Conservation (phyloP, 2,329 filamentous ascomycete species). For the Hansfordia pulvinata region DNA sequence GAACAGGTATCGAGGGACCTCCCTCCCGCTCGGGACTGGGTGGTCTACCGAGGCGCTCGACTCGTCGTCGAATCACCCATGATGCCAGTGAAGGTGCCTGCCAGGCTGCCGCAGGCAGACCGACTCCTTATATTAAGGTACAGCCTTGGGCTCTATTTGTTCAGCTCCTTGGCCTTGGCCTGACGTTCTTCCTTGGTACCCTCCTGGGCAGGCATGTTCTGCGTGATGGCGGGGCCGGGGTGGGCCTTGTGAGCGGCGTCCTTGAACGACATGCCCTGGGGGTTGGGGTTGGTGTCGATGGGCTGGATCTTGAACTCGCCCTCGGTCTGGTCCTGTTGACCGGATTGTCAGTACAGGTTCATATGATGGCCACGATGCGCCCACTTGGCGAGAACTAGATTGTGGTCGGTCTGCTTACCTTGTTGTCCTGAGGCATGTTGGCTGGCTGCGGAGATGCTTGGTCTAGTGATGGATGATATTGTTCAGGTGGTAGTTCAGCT, state of each 20-base stretch:
- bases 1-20: too few relatives aligned
- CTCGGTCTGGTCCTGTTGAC: slow-evolving; percentile 12
- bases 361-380: slow-evolving; percentile 6
- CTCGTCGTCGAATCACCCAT: too few relatives aligned
- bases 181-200: slow-evolving; percentile 56
- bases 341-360: slow-evolving; percentile 1
- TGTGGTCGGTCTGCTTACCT: slow-evolving; percentile 5
- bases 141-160: slow-evolving; percentile 37
- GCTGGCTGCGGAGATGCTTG: slow-evolving; percentile 8
- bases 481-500: background rate
- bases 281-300: slow-evolving; percentile 20
- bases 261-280: slow-evolving; percentile 22
- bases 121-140: too few relatives aligned
- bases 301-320: slow-evolving; percentile 23
- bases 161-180: slow-evolving; percentile 51
- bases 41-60: too few relatives aligned
- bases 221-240: slow-evolving; percentile 42
- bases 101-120: too few relatives aligned
- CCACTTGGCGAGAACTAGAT: slow-evolving; percentile 1
- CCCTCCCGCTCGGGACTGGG: too few relatives aligned
- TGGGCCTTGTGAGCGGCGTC: slow-evolving; percentile 32
- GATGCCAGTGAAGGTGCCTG: too few relatives aligned
- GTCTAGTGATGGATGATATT: slow-evolving; percentile 2
- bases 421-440: slow-evolving; percentile 11
- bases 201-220: slow-evolving; percentile 41